phyloP scores from a whole-genome alignment of 2,329 filamentous ascomycete genomes.

The Juglanconis juglandina region DNA sequence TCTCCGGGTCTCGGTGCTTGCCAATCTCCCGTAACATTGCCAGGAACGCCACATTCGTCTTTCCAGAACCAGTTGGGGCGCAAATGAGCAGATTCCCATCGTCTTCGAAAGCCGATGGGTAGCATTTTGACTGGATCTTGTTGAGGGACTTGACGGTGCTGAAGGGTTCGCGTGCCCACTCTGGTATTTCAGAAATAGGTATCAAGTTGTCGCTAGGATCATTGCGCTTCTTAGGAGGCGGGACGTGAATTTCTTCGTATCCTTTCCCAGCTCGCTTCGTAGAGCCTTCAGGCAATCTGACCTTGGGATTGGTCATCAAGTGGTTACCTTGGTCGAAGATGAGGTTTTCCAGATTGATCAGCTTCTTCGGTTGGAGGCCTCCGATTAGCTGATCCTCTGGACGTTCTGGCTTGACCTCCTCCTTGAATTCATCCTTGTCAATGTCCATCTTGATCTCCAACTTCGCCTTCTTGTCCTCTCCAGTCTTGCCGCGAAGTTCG shows the following conservation, averaged over 20 bases:
- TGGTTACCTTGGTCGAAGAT: conserved; percentile 98
- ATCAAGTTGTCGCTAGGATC: conserved; percentile 78
- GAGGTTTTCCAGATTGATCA: conserved; percentile 93
- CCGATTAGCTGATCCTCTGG: conserved; percentile 70
- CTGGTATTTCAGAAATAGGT: conserved; percentile 81
- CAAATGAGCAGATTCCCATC: conserved; percentile 98
- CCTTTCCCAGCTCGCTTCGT: conserved; percentile 96
- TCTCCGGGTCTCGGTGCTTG: conserved; percentile 83
- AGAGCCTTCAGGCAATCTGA: conserved; percentile 87
- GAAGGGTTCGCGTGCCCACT: conserved; percentile 87
- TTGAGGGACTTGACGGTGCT: conserved; percentile 84
- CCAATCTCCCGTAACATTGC: conserved; percentile 94
- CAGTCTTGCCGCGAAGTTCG: conserved; percentile 75
- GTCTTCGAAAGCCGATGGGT: conserved; percentile 81
- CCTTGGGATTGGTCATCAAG: conserved; percentile 98
- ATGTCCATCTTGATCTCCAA: conserved; percentile 96
- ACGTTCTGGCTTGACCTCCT: conserved; percentile 49
- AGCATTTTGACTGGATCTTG: conserved; percentile 93
- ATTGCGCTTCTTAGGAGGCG: conserved; percentile 81
- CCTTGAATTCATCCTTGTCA: conserved; percentile 61
- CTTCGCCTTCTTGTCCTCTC: conserved; percentile 59
- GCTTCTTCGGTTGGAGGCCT: conserved; percentile 78
- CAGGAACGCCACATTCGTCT: conserved; percentile 98
- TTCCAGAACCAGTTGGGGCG: conserved; percentile 93
- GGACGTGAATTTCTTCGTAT: conserved; percentile 97